Evolutionary conservation across 2,329 filamentous ascomycete species (phyloP).

Genomic region (Phyllosticta paracitricarpa): DNA sequence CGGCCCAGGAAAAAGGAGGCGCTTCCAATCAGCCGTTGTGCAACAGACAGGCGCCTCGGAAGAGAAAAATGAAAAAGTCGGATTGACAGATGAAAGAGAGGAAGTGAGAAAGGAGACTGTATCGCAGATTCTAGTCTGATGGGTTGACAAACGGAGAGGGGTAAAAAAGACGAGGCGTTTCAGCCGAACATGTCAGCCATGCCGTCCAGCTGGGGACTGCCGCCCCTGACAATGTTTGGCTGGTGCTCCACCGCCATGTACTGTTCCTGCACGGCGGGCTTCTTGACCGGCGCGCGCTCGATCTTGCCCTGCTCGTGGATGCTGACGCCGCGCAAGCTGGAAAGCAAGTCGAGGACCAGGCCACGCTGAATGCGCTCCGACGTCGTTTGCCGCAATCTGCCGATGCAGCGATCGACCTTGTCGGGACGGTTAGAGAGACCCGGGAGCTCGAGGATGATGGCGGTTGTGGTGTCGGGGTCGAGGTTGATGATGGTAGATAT

Average conservation of each 20-base stretch:
- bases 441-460: slow-evolving; percentile 70
- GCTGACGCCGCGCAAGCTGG: slow-evolving; percentile 79
- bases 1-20: no score
- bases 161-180: neutral
- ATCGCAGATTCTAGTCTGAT: no score
- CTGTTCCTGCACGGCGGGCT: slow-evolving; percentile 26
- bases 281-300: slow-evolving; percentile 27
- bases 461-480: slow-evolving; percentile 54
- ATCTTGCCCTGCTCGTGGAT: slow-evolving; percentile 91
- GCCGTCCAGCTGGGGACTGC: slow-evolving; percentile 31
- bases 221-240: slow-evolving; percentile 27
- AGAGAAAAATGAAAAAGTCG: no score
- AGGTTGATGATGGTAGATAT: slow-evolving; percentile 77
- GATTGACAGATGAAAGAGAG: no score
- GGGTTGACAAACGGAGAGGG: no score
- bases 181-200: slow-evolving; percentile 36
- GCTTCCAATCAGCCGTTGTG: no score
- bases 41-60: no score
- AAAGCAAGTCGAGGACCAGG: slow-evolving; percentile 73
- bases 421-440: slow-evolving; percentile 51
- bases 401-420: slow-evolving; percentile 51
- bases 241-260: slow-evolving; percentile 34
- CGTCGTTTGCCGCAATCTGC: slow-evolving; percentile 21
- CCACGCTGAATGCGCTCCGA: slow-evolving; percentile 67
- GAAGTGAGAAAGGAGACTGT: no score